Evolutionary conservation across 2,329 filamentous ascomycete genomes (phyloP).

Genomic region (Cladophialophora chaetospira): DNA sequence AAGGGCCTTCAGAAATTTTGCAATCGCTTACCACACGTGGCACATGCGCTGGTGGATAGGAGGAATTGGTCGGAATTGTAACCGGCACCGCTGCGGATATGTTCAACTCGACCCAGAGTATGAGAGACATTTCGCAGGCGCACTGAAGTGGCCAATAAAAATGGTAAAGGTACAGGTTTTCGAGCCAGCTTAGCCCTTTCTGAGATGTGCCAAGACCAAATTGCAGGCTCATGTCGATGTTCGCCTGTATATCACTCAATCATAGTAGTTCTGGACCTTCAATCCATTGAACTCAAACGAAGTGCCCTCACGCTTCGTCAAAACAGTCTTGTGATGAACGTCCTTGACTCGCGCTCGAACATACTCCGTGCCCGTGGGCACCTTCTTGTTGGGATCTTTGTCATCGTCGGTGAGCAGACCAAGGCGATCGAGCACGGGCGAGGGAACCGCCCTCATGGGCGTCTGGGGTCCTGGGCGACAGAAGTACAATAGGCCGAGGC

Average conservation of each 20-base stretch:
- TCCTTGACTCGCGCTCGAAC: conserved; percentile 51
- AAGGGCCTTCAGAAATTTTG: not conserved
- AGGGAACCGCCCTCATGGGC: conserved; percentile 43
- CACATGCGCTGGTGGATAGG: not conserved
- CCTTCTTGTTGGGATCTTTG: conserved; percentile 40
- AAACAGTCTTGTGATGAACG: conserved; percentile 49
- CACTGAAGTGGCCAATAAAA: too few relatives aligned
- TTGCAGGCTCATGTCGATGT: not conserved
- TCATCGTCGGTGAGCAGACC: conserved; percentile 46
- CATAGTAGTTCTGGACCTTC: conserved; percentile 43
- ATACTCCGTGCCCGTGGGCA: conserved; percentile 48
- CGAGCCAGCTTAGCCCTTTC: too few relatives aligned
- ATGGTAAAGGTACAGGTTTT: not conserved
- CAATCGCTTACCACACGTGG: conserved; percentile 13
- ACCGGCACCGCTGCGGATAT: not conserved
- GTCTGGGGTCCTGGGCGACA: conserved; percentile 53
- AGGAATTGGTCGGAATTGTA: not conserved
- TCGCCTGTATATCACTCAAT: not conserved
- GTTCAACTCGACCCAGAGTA: too few relatives aligned
- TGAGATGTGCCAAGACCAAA: too few relatives aligned
- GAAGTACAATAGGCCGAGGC: conserved; percentile 60
- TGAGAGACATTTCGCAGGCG: too few relatives aligned
- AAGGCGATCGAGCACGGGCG: conserved; percentile 41
- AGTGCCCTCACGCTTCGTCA: conserved; percentile 49
- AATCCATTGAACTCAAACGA: conserved; percentile 49